Percentiles rank a stretch among this genome's conserved stretches.
Conservation (phyloP, 2,329 filamentous ascomycete species). For the Daldinia sp. region DNA sequence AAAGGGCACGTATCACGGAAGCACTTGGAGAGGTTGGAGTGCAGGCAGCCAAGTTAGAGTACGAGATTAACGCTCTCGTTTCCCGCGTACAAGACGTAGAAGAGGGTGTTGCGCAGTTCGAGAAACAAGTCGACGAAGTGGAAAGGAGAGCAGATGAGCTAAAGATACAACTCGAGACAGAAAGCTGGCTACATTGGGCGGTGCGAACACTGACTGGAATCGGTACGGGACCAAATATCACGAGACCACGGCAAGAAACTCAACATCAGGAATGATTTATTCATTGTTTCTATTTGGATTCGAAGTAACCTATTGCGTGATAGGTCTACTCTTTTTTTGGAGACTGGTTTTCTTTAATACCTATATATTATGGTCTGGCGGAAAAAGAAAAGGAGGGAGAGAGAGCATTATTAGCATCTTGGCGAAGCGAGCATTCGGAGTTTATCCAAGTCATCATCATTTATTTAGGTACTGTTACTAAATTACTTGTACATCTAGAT, state of each 20-base stretch:
- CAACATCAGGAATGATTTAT: conserved; percentile 8
- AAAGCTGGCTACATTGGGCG: conserved; percentile 74
- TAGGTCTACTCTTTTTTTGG: conserved; percentile 1
- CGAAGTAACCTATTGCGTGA: not conserved
- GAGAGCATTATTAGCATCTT: conserved; percentile 32
- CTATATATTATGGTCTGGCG: not conserved
- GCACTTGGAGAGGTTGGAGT: conserved; percentile 82
- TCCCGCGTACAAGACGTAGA: conserved; percentile 89
- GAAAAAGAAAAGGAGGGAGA: conserved; percentile 21
- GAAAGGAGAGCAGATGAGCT: conserved; percentile 74
- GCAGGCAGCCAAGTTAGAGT: conserved; percentile 87
- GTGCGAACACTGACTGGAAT: conserved; percentile 71
- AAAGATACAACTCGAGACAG: conserved; percentile 71
- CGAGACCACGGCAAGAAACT: conserved; percentile 48
- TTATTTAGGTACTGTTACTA: conserved; percentile 3
- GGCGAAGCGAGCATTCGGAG: conserved; percentile 40
- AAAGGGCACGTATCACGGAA: conserved; percentile 76
- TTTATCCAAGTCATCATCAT: conserved; percentile 30
- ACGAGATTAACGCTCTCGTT: conserved; percentile 85
- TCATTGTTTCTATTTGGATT: not conserved
- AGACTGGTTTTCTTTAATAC: conserved; percentile 17
- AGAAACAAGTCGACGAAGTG: conserved; percentile 79
- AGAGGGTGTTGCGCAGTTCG: conserved; percentile 82
- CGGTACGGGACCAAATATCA: conserved; percentile 70
- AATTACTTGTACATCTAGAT: conserved; percentile 36